Evolutionary conservation across 768 basidiomycete species (phyloP).

Genomic region (Trametes elegans): DNA sequence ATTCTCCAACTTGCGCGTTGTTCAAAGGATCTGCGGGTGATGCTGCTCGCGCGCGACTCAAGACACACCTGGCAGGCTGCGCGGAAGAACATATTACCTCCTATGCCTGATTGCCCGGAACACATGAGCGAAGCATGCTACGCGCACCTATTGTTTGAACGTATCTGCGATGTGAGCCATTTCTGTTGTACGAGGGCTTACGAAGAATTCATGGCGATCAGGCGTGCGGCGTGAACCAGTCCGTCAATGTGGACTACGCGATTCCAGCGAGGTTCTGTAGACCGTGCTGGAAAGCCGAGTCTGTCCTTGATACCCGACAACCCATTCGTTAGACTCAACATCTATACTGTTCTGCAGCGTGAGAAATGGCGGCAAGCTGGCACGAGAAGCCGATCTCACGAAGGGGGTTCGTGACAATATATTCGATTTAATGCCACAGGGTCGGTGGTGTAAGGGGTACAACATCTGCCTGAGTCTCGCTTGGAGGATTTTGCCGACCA

Average conservation of each 20-base stretch:
- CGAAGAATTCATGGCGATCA: background rate
- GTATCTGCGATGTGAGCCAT: conserved; percentile 2
- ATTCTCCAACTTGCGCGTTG: conserved; percentile 23
- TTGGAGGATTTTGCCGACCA: too few relatives aligned
- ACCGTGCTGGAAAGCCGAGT: conserved; percentile 12
- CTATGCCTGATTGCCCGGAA: conserved; percentile 8
- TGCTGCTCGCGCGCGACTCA: conserved; percentile 19
- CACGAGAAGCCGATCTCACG: background rate
- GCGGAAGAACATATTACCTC: conserved; percentile 7
- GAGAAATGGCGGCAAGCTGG: background rate
- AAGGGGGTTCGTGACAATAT: background rate
- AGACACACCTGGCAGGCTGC: conserved; percentile 23
- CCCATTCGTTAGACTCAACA: too few relatives aligned
- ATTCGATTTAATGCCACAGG: background rate
- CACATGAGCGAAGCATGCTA: conserved; percentile 13
- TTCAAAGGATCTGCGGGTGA: conserved; percentile 5
- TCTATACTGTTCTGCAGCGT: background rate
- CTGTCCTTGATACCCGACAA: background rate
- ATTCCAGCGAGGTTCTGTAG: background rate
- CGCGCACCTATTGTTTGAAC: conserved; percentile 10
- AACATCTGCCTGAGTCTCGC: too few relatives aligned
- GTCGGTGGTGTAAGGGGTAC: too few relatives aligned
- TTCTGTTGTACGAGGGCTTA: too few relatives aligned
- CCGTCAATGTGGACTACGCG: background rate
- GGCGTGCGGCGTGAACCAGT: conserved; percentile 7